Conservation (phyloP, 352 stramenopile species). For the Globisporangium lucens region DNA sequence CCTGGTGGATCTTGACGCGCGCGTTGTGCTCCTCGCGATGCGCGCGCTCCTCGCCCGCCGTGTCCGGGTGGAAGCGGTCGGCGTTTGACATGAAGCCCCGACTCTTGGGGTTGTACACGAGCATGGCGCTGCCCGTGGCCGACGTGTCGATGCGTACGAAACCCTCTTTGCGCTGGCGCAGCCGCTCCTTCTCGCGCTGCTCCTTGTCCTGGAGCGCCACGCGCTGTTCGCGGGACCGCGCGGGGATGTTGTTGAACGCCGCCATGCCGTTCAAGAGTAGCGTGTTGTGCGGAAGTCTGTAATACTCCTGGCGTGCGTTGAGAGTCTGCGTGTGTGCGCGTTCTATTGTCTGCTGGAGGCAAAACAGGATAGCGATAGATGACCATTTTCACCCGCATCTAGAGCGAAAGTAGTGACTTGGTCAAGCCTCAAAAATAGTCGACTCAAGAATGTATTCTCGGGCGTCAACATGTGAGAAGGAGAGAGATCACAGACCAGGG, state of each 20-base stretch:
- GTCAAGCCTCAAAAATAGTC: not conserved
- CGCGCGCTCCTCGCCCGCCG: slow-evolving; percentile 76
- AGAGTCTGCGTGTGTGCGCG: not conserved
- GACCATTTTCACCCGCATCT: not conserved
- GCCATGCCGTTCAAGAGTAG: not conserved
- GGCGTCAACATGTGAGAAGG: too few relatives aligned
- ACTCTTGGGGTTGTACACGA: slow-evolving; percentile 53
- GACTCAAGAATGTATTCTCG: not conserved
- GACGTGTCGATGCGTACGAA: slow-evolving; percentile 72
- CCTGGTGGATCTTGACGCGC: slow-evolving; percentile 56
- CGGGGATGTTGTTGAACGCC: slow-evolving; percentile 80
- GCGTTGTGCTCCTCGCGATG: slow-evolving; percentile 48
- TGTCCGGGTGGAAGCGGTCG: slow-evolving; percentile 90
- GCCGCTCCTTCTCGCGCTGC: slow-evolving; percentile 67
- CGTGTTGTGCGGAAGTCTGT: not conserved
- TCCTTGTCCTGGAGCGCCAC: slow-evolving; percentile 77
- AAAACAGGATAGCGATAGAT: not conserved
- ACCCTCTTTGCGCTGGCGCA: slow-evolving; percentile 62
- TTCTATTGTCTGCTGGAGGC: too few relatives aligned
- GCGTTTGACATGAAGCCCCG: slow-evolving; percentile 83
- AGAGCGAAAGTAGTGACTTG: not conserved
- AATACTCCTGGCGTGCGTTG: not conserved
- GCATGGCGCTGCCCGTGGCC: slow-evolving; percentile 59
- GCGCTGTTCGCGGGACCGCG: slow-evolving; percentile 60
- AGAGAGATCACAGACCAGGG: too few relatives aligned